phyloP scores from a whole-genome alignment of 331 rosid genomes.

The Quercus phellos region DNA sequence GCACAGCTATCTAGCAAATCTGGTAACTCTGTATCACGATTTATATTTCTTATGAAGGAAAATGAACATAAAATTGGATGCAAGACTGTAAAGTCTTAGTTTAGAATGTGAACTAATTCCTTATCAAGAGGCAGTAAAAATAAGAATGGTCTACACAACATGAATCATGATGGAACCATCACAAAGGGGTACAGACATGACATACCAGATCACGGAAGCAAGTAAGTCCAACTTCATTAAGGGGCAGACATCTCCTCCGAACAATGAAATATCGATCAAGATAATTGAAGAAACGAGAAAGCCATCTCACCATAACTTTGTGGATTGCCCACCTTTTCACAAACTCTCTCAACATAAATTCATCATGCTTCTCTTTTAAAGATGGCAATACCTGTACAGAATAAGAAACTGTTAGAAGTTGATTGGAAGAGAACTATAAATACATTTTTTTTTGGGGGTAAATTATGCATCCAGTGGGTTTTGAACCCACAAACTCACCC shows the following conservation, averaged over 20 bases:
- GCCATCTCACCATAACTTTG: slow-evolving; percentile 92
- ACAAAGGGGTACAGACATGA: background rate
- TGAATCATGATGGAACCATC: background rate
- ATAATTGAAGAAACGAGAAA: slow-evolving; percentile 75
- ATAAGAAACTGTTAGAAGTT: background rate
- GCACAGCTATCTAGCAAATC: too few species aligned
- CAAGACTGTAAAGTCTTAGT: background rate
- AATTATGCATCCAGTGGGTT: too few species aligned
- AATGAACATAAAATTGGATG: background rate
- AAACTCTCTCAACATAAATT: slow-evolving; percentile 81
- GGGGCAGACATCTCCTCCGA: slow-evolving; percentile 73
- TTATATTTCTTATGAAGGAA: slow-evolving; percentile 1
- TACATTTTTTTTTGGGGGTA: too few species aligned
- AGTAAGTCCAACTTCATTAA: slow-evolving; percentile 74
- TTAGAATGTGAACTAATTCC: background rate
- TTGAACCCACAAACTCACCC: too few species aligned
- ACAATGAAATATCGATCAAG: slow-evolving; percentile 82
- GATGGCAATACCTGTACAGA: slow-evolving; percentile 54
- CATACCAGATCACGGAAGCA: slow-evolving; percentile 80
- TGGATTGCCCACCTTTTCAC: slow-evolving; percentile 87
- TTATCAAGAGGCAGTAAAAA: background rate
- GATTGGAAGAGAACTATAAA: background rate
- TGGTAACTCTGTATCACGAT: background rate
- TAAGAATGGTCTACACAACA: background rate
- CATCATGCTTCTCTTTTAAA: slow-evolving; percentile 67